These are phyloP conservation scores for Arabidopsis hybrid DNA, from an alignment of 441 rosid genomes.

Conservation along the genomic window DNA sequence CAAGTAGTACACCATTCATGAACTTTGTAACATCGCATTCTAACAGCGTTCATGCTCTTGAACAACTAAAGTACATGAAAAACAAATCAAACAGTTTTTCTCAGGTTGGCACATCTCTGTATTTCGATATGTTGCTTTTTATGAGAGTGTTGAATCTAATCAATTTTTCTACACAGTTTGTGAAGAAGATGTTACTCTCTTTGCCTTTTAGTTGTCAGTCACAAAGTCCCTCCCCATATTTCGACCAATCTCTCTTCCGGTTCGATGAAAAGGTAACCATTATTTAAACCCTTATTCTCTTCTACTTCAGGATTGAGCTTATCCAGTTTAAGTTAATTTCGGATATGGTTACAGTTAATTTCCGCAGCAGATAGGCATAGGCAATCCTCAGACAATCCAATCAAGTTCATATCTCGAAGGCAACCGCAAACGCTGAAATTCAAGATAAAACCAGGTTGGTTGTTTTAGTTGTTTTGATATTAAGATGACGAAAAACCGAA, in stretches of 20 bases:
- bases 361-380: constrained; percentile 86
- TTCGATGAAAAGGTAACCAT: constrained; percentile 86
- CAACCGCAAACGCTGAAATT: constrained; percentile 69
- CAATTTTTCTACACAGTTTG: constrained; percentile 61
- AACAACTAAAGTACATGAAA: constrained; percentile 75
- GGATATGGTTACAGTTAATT: constrained; percentile 64
- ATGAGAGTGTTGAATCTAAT: background rate
- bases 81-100: constrained; percentile 65
- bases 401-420: constrained; percentile 84
- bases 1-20: constrained; percentile 69
- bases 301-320: background rate
- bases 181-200: constrained; percentile 85
- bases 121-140: background rate
- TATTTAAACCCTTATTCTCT: background rate
- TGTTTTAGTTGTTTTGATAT: constrained; percentile 3
- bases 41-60: constrained; percentile 75
- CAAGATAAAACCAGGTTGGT: constrained; percentile 89
- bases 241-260: constrained; percentile 93
- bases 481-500: background rate
- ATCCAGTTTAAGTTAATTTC: background rate
- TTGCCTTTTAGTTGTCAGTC: constrained; percentile 92
- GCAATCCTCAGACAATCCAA: constrained; percentile 81
- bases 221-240: constrained; percentile 94
- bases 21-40: constrained; percentile 92
- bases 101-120: constrained; percentile 56